Base-by-base conservation (phyloP, 495 filamentous ascomycete species). In the Xylaria sp. region DNA sequence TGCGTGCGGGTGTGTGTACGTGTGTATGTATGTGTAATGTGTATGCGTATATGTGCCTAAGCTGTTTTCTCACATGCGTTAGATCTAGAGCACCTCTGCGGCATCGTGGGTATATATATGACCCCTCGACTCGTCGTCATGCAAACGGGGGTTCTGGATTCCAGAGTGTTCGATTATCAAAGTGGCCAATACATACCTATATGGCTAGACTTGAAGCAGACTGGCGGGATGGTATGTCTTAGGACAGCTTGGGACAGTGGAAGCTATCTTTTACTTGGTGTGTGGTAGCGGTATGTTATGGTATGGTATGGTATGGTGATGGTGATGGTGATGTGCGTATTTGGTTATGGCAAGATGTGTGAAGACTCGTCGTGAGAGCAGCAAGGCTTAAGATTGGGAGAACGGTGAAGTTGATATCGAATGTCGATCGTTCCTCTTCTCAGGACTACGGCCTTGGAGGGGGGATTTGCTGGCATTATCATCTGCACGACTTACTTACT, bases 381-480 rank as follows among this genome's bases (percentile, higher is more conserved):
- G 35, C n/a, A n/a, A n/a, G n/a, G n/a, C n/a, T n/a, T n/a, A n/a
- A 43, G 46, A 31, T 65, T 71, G 69, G 41, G 61, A 58, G 58
- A 31, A 66, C 41, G 29, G 61, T 14, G 5, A 70, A 53, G 68
- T 70, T 70, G 61, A 66, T 71, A 66, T 48, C 61, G 31, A 41
- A 58, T 71, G 69, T 59, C 69, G 69, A 71, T 71, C 69, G 69
- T 66, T 58, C 61, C 59, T 64, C 61, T 57, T 58, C 69, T 52
- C 41, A 66, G 61, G 48, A 31, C n/a, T 29, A 37, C 26, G n/a
- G 40, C 21, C 29, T 8, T 29, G 15, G 67, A 31, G 29, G 55
- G 59, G 68, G 68, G 69, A 66, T 71, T 71, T 57, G 69, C 58
- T 71, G 69, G 69, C 69, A 71, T 71, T 65, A 71, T 68, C 66